Base-by-base conservation (phyloP, 2,329 filamentous ascomycete species). In the Penicillium hordei region DNA sequence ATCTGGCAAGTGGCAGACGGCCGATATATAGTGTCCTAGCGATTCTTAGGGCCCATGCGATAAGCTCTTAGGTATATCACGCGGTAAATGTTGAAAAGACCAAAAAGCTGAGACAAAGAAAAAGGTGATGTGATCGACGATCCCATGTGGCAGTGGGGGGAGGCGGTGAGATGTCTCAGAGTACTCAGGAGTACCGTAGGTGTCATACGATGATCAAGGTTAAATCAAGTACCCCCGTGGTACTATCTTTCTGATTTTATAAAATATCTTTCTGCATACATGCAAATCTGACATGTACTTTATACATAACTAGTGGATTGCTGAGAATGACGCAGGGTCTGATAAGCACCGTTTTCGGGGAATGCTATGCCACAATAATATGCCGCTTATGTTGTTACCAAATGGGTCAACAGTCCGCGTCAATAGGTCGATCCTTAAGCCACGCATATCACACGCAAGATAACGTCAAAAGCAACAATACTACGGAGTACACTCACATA, bases 311-410 rank as follows among this genome's bases (percentile, higher is more conserved):
- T 33, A 13, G 12, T 33, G 12, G 31, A 33, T 12, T 13, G 29
- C 29, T 33, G 31, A 33, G 31, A 13, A 33, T 34, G n/a, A 43
- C 31, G 46, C 36, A 39, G 36, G 36, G 36, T 10, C 9, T n/a
- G 57, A 55, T 49, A 57, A 52, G 27, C 36, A 42, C 55, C 42
- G 51, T 59, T 61, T 61, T 42, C 45, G 54, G 51, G n/a, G 23
- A 45, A 15, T 19, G 8, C 2, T 38, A 38, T n/a, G n/a, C 21
- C 46, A 57, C 51, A 49, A 57, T 25, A 49, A 57, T 17, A n/a
- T 52, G 44, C 38, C 5, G 29, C 12, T 5, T 5, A 33, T 33
- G 31, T 13, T 15, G 31, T 33, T 33, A 33, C 31, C 31, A 34
- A 13, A 34, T 8, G 33, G 31, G 13, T 33, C 31, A 38, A 29